Conservation (phyloP, 73 alveolate species). For the Paramecium sonneborni region DNA sequence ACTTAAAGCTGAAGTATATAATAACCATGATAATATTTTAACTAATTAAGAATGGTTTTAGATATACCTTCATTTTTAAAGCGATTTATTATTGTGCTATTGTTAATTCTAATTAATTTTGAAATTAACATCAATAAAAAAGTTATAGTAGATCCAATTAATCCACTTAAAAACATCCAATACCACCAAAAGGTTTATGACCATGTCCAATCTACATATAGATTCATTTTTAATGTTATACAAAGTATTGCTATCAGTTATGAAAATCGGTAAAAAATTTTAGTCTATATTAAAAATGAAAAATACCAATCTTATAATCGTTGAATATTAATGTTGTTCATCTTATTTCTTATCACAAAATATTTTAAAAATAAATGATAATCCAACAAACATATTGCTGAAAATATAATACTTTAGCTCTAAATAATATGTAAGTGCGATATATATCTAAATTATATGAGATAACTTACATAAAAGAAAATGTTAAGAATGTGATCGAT, state of each 20-base stretch:
- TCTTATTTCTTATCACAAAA: not conserved
- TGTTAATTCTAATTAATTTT: not conserved
- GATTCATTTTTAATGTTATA: slow-evolving; percentile 4
- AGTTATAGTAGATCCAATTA: not conserved
- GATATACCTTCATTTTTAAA: not conserved
- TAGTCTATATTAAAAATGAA: not conserved
- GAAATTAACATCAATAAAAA: not conserved
- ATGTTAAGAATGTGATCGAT: not conserved
- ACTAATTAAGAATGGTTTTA: not conserved
- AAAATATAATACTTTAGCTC: not conserved
- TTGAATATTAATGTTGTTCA: not conserved
- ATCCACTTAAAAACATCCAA: slow-evolving; percentile 47
- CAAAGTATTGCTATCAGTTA: not conserved
- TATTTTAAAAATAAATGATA: not conserved
- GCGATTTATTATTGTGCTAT: not conserved
- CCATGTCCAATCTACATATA: slow-evolving; percentile 39
- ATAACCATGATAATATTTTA: not conserved
- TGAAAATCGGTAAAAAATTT: slow-evolving; percentile 8
- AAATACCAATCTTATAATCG: not conserved
- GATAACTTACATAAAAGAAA: not conserved
- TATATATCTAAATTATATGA: not conserved
- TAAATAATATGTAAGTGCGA: not conserved
- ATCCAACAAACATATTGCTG: not conserved
- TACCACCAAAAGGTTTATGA: slow-evolving; percentile 57
- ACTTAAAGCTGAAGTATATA: not conserved